phyloP scores from a whole-genome alignment of 441 rosid species.

The Flueggea neowawraea region DNA sequence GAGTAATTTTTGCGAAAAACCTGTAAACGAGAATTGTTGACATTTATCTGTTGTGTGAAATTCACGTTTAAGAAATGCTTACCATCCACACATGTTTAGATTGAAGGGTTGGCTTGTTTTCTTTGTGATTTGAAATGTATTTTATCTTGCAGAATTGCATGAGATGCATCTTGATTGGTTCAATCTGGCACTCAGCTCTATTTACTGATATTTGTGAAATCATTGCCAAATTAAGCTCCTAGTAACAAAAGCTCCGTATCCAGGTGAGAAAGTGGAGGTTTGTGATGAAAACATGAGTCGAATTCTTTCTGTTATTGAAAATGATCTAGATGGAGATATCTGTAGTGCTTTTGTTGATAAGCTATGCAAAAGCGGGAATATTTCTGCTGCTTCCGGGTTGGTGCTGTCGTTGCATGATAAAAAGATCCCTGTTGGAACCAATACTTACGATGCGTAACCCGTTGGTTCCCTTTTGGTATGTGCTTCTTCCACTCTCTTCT shows the following conservation, averaged over 20 bases:
- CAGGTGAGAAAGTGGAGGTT: slow-evolving; percentile 30
- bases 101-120: background rate
- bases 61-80: no score
- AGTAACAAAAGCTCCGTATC: slow-evolving; percentile 24
- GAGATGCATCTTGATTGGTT: slow-evolving; percentile 31
- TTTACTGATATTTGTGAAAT: slow-evolving; percentile 18
- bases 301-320: slow-evolving; percentile 24
- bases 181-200: slow-evolving; percentile 25
- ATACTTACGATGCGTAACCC: slow-evolving; percentile 35
- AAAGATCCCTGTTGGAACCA: slow-evolving; percentile 30
- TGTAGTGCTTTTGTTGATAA: slow-evolving; percentile 27
- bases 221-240: slow-evolving; percentile 27
- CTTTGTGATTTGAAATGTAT: slow-evolving; percentile 10
- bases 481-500: no score
- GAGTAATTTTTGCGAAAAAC: no score
- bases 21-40: no score
- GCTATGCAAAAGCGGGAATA: slow-evolving; percentile 46
- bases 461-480: slow-evolving; percentile 32
- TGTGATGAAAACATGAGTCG: slow-evolving; percentile 27
- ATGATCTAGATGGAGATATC: slow-evolving; percentile 23
- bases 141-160: slow-evolving; percentile 49
- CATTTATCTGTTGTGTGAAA: no score
- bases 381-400: slow-evolving; percentile 44
- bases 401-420: slow-evolving; percentile 36
- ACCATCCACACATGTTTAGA: background rate